Percentiles rank a stretch among this genome's conserved stretches.
phyloP scores from a whole-genome alignment of 352 stramenopile species.

The Paralagenidium karlingii region DNA sequence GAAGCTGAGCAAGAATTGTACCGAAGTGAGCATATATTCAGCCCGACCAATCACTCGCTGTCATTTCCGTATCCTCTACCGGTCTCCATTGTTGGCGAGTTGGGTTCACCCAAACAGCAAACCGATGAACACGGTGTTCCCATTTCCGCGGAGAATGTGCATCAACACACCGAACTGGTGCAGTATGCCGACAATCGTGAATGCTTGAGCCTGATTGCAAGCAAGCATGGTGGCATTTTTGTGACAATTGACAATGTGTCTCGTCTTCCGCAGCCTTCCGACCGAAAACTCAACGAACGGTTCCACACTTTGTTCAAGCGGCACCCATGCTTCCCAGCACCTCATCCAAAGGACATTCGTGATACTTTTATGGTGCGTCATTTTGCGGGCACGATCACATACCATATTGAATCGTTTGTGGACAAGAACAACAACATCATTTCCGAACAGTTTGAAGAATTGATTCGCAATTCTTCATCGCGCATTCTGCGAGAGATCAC shows the following conservation, averaged over 20 bases:
- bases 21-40: slow-evolving; percentile 28
- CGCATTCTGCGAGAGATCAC: slow-evolving; percentile 6
- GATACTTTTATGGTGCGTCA: slow-evolving; percentile 15
- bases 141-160: slow-evolving; percentile 1
- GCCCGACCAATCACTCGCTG: slow-evolving; percentile 46
- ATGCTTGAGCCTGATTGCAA: slow-evolving; percentile 8
- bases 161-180: slow-evolving; percentile 7
- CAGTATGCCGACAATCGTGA: slow-evolving; percentile 10
- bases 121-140: slow-evolving; percentile 1
- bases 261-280: slow-evolving; percentile 11
- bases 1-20: slow-evolving; percentile 74
- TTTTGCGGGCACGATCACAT: slow-evolving; percentile 16
- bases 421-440: slow-evolving; percentile 23
- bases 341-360: slow-evolving; percentile 72
- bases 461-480: slow-evolving; percentile 6
- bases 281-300: slow-evolving; percentile 10
- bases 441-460: slow-evolving; percentile 11
- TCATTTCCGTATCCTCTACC: slow-evolving; percentile 56
- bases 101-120: too few species aligned
- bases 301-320: slow-evolving; percentile 16
- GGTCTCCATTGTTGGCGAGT: too few species aligned
- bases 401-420: slow-evolving; percentile 19
- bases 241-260: slow-evolving; percentile 78
- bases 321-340: slow-evolving; percentile 43
- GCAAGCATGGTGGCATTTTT: slow-evolving; percentile 17